Percentiles rank a stretch among this genome's conserved stretches.
Evolutionary conservation across 2,329 filamentous ascomycete genomes (phyloP).

Genomic region (Salinomyces thailandicus): DNA sequence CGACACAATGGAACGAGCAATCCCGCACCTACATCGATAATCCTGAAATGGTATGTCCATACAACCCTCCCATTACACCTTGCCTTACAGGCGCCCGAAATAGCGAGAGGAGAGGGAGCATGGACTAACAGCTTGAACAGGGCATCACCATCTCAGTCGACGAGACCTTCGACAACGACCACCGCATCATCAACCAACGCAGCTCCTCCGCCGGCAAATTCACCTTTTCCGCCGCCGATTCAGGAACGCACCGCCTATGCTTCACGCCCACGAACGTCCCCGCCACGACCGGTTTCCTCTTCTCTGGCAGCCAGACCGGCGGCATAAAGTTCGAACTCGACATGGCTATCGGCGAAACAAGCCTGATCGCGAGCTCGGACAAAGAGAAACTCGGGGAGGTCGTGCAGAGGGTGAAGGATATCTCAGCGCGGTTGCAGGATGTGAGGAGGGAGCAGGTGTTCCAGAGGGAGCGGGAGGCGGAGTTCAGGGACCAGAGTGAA

Average conservation of each 20-base stretch:
- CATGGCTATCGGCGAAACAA: constrained; percentile 87
- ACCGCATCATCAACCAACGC: constrained; percentile 84
- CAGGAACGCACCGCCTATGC: constrained; percentile 93
- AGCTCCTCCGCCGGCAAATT: constrained; percentile 70
- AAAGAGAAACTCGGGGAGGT: constrained; percentile 89
- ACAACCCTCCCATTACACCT: constrained; percentile 4
- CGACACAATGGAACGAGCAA: constrained; percentile 71
- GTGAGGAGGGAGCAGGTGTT: constrained; percentile 92
- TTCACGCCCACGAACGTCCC: constrained; percentile 74
- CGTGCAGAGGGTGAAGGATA: constrained; percentile 74
- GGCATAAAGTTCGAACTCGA: constrained; percentile 79
- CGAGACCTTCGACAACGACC: constrained; percentile 95
- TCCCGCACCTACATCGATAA: constrained; percentile 60
- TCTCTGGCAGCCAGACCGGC: constrained; percentile 52
- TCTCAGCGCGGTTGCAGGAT: constrained; percentile 78
- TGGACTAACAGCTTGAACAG: constrained; percentile 7
- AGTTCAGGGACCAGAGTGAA: constrained; percentile 97
- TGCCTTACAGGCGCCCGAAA: not conserved
- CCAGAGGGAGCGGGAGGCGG: constrained; percentile 93
- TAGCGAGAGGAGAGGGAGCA: no score
- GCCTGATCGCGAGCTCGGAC: constrained; percentile 84
- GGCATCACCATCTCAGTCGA: constrained; percentile 88
- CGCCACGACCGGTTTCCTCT: constrained; percentile 62
- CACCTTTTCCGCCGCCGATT: constrained; percentile 88
- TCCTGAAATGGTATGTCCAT: constrained; percentile 39